Conservation (phyloP, 345 rosid genomes). For the Rhodamnia argentea region DNA sequence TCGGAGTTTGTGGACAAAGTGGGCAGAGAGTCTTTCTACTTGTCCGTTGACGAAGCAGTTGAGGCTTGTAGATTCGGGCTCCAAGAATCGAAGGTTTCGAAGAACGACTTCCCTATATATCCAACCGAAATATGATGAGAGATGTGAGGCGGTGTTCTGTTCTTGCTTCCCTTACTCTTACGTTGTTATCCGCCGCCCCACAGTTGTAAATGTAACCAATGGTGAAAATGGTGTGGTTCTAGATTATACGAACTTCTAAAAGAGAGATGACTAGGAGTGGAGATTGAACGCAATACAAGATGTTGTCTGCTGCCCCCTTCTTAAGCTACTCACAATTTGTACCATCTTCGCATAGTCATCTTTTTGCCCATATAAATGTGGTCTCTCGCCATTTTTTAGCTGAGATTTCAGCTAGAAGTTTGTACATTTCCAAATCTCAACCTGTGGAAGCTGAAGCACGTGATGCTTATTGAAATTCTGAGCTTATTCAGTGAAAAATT, state of each 20-base stretch:
- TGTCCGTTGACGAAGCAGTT: slow-evolving; percentile 61
- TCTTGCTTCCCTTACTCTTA: not conserved
- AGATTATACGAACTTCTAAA: not conserved
- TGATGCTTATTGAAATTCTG: not conserved
- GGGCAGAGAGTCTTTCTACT: slow-evolving; percentile 50
- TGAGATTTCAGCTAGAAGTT: not conserved
- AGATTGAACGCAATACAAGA: not conserved
- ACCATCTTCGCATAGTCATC: not conserved
- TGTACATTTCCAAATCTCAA: not conserved
- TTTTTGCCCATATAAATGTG: not conserved
- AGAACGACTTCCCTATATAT: not conserved
- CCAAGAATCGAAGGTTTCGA: not conserved
- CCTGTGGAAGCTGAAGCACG: not conserved
- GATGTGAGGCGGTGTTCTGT: not conserved
- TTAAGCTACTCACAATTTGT: not conserved
- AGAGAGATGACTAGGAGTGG: not conserved
- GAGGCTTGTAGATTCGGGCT: slow-evolving; percentile 36
- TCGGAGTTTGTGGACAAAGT: slow-evolving; percentile 40
- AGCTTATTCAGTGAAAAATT: not conserved
- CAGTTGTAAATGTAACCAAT: not conserved
- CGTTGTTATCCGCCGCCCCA: not conserved
- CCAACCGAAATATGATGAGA: not conserved
- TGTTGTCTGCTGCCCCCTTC: not conserved
- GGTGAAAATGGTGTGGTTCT: not conserved
- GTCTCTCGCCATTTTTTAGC: not conserved